Conservation (phyloP, 2,329 filamentous ascomycete genomes). For the Clarireedia homoeocarpa region DNA sequence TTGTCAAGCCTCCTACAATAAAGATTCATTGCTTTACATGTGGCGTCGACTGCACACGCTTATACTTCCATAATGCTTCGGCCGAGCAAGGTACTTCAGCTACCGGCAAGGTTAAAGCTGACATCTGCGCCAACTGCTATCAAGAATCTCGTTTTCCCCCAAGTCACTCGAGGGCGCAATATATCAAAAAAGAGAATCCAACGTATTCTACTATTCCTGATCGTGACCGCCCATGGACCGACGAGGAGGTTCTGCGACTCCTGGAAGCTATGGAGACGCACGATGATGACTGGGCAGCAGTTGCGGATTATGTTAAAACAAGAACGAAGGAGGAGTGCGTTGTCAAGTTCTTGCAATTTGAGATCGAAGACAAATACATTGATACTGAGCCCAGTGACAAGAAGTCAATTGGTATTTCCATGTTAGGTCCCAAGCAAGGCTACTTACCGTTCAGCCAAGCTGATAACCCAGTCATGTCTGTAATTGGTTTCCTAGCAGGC, state of each 20-base stretch:
- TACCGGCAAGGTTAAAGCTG: conserved; percentile 57
- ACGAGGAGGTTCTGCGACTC: conserved; percentile 80
- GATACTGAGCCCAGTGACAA: conserved; percentile 58
- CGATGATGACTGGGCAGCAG: conserved; percentile 91
- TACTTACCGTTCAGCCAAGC: conserved; percentile 84
- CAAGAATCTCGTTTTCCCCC: conserved; percentile 75
- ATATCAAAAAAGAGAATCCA: conserved; percentile 84
- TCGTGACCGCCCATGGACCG: conserved; percentile 81
- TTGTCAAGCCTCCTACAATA: conserved; percentile 57
- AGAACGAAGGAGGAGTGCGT: conserved; percentile 94
- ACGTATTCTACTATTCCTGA: conserved; percentile 71
- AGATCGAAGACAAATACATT: conserved; percentile 95
- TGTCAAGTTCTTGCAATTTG: conserved; percentile 88
- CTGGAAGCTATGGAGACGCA: conserved; percentile 88
- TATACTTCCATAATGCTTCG: conserved; percentile 59
- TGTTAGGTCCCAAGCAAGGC: conserved; percentile 67
- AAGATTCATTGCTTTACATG: conserved; percentile 84
- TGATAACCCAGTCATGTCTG: conserved; percentile 94
- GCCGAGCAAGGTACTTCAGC: conserved; percentile 31
- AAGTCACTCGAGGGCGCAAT: conserved; percentile 72
- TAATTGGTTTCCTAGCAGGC: conserved; percentile 87
- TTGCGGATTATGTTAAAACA: conserved; percentile 86
- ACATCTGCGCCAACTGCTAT: conserved; percentile 87
- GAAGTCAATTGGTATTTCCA: conserved; percentile 47
- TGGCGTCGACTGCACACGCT: conserved; percentile 76